These are phyloP conservation scores for Xeromyces bisporus DNA, from an alignment of 495 filamentous ascomycete species.

Conservation along the genomic window DNA sequence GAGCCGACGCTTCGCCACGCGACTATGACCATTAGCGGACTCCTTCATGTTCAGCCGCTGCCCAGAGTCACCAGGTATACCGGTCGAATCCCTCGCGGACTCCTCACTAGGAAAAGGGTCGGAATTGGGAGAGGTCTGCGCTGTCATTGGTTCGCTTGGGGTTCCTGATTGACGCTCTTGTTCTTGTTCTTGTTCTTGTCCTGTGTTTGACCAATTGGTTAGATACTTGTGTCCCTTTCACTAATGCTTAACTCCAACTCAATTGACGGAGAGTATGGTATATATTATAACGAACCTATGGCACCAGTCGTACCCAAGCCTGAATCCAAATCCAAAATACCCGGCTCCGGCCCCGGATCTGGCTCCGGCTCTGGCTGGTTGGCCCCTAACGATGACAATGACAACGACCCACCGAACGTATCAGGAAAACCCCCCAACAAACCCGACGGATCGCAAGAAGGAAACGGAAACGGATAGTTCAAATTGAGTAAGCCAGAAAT, in stretches of 20 bases:
- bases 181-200: too few species aligned
- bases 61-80: too few species aligned
- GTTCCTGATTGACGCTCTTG: not conserved
- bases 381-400: too few species aligned
- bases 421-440: not conserved
- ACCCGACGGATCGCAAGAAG: not conserved
- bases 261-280: not conserved
- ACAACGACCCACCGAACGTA: not conserved
- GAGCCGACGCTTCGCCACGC: slow-evolving; percentile 38
- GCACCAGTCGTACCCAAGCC: not conserved
- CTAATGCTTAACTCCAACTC: not conserved
- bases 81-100: not conserved
- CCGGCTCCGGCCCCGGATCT: too few species aligned
- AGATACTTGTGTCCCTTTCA: not conserved
- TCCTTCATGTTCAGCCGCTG: slow-evolving; percentile 3
- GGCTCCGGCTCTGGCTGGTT: too few species aligned
- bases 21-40: slow-evolving; percentile 10
- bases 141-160: not conserved
- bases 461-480: not conserved
- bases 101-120: not conserved
- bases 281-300: not conserved
- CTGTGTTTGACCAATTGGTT: too few species aligned
- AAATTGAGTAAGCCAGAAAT: not conserved
- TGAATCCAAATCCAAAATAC: not conserved
- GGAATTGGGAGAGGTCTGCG: not conserved